Evolutionary conservation across 2,329 filamentous ascomycete species (phyloP), one percentile per base, ranked within the genome.

Genomic region (Rutstroemia sp.): DNA sequence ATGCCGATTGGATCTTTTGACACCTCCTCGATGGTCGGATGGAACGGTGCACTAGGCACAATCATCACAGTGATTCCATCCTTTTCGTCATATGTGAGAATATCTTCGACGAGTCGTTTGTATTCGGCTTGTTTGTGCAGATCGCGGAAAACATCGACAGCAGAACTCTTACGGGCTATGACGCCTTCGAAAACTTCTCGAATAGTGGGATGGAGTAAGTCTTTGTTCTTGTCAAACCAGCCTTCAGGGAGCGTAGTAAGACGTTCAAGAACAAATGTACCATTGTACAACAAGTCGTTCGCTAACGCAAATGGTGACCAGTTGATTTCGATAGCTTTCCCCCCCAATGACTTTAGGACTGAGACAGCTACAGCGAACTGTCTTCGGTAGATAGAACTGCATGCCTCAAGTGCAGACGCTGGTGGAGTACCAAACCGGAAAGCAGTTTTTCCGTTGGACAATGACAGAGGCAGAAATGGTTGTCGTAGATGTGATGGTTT

Each of bases 371-470:
- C 64, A 14, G 68, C 67, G 63, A 81, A 81, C 37, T 74, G 65
- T 10, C 62, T 61, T 5, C 69, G 73, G 53, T 74, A 76, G 0
- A 64, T 63, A 4, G 69, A 69, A 49, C 68, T 72, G 64, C 74
- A 79, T 3, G 70, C 66, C 2, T 70, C 66, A 9, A 82, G 69
- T 3, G 73, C 73, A 48, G 68, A 69, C 25, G 65, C 63, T 25
- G 73, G 76, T 10, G 79, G 78, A 17, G 78, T 69, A 17, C 75
- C 78, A 60, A 80, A 79, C 25, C 67, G 71, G 67, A 81, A 81
- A 8, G 67, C 65, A n/a, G 67, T 61, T 61, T 72, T 67, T 12
- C n/a, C 41, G 46, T 41, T 21, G 21, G 30, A 14, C 16, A 39
- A 46, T 50, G 54, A 7, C 38, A 45, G 8, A 47, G 30, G 27